Evolutionary conservation across 2,329 filamentous ascomycete species (phyloP).

Genomic region (Trichoderma guizhouense): DNA sequence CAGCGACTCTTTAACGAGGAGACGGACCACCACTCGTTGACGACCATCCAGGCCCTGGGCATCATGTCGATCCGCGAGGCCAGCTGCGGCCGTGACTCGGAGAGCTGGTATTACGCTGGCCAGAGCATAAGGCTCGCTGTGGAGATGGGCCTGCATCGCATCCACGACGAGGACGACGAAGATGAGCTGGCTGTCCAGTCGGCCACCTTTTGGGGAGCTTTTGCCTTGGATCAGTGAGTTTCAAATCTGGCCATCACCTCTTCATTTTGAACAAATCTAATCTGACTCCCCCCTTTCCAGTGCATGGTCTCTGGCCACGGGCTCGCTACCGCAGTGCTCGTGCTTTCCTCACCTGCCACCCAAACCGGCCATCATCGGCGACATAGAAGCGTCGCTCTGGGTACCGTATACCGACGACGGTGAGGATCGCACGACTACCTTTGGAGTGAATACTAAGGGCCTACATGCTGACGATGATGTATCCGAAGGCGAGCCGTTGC

Average conservation of each 20-base stretch:
- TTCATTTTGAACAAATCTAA: constrained; percentile 22
- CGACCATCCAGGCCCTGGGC: constrained; percentile 70
- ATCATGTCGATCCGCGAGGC: constrained; percentile 75
- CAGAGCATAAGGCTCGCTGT: constrained; percentile 69
- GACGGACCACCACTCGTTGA: constrained; percentile 58
- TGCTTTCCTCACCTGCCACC: constrained; percentile 54
- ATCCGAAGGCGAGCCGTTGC: constrained; percentile 46
- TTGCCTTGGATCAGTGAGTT: constrained; percentile 61
- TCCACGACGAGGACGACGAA: constrained; percentile 46
- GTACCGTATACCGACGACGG: constrained; percentile 58
- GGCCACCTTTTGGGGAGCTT: constrained; percentile 61
- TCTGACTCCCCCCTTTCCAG: constrained; percentile 33
- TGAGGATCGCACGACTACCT: constrained; percentile 32
- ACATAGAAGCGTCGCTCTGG: constrained; percentile 59
- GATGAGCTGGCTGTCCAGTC: constrained; percentile 57
- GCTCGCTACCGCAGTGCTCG: constrained; percentile 59
- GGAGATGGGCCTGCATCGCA: constrained; percentile 65
- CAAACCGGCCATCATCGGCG: constrained; percentile 58
- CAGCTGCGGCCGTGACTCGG: constrained; percentile 67
- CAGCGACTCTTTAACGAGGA: constrained; percentile 58
- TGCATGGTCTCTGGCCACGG: constrained; percentile 63
- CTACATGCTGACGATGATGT: neutral
- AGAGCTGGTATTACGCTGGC: constrained; percentile 69
- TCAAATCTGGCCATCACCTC: neutral
- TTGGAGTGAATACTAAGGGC: neutral